Percentiles rank a stretch among this genome's conserved stretches.
phyloP scores from a whole-genome alignment of 2,329 filamentous ascomycete genomes.

The Botryotinia globosa region DNA sequence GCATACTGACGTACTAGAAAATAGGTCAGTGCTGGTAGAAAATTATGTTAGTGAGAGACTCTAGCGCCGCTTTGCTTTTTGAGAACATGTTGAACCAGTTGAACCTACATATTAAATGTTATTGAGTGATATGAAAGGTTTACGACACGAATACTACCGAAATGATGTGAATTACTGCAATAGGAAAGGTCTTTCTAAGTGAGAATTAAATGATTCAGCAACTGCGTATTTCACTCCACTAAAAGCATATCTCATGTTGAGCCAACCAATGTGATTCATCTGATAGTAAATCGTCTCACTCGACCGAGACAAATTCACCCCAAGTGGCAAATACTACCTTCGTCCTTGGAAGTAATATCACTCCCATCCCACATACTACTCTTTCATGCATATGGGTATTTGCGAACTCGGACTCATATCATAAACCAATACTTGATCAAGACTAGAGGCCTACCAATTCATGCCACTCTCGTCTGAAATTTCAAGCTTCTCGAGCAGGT shows the following conservation, averaged over 20 bases:
- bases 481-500: background rate
- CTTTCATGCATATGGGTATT: background rate
- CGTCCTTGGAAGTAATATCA: background rate
- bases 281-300: background rate
- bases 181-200: background rate
- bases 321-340: background rate
- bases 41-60: background rate
- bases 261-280: background rate
- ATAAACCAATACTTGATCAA: background rate
- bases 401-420: background rate
- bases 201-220: background rate
- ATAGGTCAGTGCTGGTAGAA: background rate
- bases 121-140: background rate
- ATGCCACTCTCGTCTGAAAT: background rate
- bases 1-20: background rate
- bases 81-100: background rate
- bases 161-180: background rate
- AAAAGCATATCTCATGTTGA: background rate
- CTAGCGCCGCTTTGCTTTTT: background rate
- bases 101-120: background rate
- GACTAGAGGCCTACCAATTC: background rate
- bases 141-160: background rate
- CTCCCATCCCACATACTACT: background rate
- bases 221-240: background rate
- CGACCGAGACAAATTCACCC: background rate